phyloP scores from a whole-genome alignment of 345 rosid genomes.

The Arabidopsis thaliana region DNA sequence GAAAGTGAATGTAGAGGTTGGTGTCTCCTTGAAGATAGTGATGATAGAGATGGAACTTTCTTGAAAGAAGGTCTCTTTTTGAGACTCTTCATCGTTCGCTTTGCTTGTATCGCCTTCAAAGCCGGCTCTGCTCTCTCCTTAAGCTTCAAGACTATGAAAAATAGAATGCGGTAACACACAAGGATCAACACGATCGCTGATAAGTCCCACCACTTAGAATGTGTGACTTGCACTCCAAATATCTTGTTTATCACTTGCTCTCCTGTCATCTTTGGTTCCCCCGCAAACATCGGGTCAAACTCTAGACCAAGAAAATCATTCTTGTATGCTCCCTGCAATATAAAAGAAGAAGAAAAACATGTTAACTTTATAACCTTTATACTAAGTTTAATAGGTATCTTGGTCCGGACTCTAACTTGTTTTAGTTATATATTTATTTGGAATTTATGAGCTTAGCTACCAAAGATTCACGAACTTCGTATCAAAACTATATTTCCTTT shows the following conservation, averaged over 20 bases:
- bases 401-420: background rate
- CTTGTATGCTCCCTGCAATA: conserved; percentile 80
- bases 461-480: background rate
- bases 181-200: conserved; percentile 64
- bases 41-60: conserved; percentile 52
- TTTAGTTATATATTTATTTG: background rate
- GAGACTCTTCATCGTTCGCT: conserved; percentile 64
- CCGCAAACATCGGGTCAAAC: conserved; percentile 68
- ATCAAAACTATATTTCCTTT: background rate
- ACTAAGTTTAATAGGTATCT: background rate
- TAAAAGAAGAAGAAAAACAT: background rate
- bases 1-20: conserved; percentile 71
- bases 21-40: conserved; percentile 66
- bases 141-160: conserved; percentile 77
- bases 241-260: conserved; percentile 57
- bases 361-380: background rate
- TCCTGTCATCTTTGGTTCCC: conserved; percentile 65
- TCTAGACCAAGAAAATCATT: conserved; percentile 83
- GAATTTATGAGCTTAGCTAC: background rate
- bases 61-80: conserved; percentile 80
- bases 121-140: conserved; percentile 78
- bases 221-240: conserved; percentile 59
- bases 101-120: conserved; percentile 60
- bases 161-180: conserved; percentile 66
- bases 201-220: conserved; percentile 96